A percentile compares a stretch with the other conserved stretches of the same genome.
Evolutionary conservation across 2,329 filamentous ascomycete species (phyloP).

Genomic region (Botrytis pseudocinerea): DNA sequence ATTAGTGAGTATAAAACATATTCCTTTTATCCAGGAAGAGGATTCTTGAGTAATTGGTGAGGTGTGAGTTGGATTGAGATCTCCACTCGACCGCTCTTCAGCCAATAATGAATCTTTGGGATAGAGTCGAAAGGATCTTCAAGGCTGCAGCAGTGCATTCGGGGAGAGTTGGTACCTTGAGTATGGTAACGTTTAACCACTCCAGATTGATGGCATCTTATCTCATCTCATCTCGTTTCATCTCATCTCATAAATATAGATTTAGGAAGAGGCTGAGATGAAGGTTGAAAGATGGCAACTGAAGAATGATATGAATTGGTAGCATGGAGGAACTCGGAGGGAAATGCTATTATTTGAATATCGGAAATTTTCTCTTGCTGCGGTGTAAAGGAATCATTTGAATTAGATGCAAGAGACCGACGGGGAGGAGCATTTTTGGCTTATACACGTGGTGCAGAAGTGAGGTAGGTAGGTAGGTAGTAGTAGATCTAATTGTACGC

Average conservation of each 20-base stretch:
- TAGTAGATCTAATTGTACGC: not conserved
- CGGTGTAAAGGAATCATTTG: not conserved
- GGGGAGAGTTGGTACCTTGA: not conserved
- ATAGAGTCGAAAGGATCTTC: not conserved
- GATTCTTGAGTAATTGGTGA: not conserved
- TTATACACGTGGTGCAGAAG: not conserved
- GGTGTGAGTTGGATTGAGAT: not conserved
- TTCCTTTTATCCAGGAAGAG: not conserved
- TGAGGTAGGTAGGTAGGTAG: no score
- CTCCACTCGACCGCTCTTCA: not conserved
- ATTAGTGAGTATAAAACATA: not conserved
- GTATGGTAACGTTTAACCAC: not conserved
- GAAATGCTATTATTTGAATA: not conserved
- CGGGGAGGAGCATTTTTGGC: not conserved
- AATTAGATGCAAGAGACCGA: not conserved
- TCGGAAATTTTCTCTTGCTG: not conserved
- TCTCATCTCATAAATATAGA: slow-evolving; percentile 5
- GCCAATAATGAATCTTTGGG: not conserved
- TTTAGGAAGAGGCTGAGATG: not conserved
- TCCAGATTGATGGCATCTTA: not conserved
- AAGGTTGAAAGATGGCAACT: not conserved
- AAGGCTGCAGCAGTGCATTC: slow-evolving; percentile 9
- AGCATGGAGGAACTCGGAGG: not conserved
- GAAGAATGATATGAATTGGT: not conserved
- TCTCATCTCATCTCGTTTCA: slow-evolving; percentile 3